Percentiles rank a stretch among this genome's conserved stretches.
Conservation (phyloP, 257 asterid species). For the Coffea canephora region DNA sequence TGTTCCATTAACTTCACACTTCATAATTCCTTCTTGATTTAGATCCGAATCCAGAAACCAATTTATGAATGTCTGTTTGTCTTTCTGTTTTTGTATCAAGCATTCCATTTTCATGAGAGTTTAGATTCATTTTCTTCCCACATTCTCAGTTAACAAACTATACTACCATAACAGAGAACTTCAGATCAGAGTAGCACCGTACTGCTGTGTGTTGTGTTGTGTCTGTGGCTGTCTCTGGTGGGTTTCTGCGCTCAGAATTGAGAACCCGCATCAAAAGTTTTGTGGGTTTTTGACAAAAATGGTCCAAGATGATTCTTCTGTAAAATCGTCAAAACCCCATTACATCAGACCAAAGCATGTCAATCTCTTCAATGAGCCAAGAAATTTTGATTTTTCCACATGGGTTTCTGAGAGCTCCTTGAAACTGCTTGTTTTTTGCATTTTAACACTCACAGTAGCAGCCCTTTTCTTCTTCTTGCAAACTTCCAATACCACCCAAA, state of each 20-base stretch:
- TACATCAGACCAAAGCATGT: conserved; percentile 19
- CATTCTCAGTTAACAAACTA: neutral
- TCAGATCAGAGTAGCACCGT: neutral
- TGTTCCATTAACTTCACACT: neutral
- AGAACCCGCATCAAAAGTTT: neutral
- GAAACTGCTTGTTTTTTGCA: conserved; percentile 46
- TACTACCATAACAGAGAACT: neutral
- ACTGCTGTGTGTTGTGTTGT: neutral
- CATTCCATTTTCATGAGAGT: neutral
- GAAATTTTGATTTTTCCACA: conserved; percentile 61
- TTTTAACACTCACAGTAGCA: conserved; percentile 60
- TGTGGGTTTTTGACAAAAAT: conserved; percentile 30
- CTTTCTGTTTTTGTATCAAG: neutral
- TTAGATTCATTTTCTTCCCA: neutral
- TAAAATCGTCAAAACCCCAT: conserved; percentile 40
- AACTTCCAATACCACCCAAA: conserved; percentile 31
- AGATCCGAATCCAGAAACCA: neutral
- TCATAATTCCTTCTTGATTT: neutral
- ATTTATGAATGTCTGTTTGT: neutral
- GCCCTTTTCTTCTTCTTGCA: conserved; percentile 58
- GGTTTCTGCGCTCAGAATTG: neutral
- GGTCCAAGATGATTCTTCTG: conserved; percentile 65
- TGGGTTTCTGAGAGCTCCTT: conserved; percentile 71
- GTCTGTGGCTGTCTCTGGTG: neutral
- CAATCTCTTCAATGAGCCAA: conserved; percentile 28